Percentiles rank a stretch among this genome's conserved stretches.
phyloP scores from a whole-genome alignment of 1,284 basidiomycete species.

The Cronartium quercuum region DNA sequence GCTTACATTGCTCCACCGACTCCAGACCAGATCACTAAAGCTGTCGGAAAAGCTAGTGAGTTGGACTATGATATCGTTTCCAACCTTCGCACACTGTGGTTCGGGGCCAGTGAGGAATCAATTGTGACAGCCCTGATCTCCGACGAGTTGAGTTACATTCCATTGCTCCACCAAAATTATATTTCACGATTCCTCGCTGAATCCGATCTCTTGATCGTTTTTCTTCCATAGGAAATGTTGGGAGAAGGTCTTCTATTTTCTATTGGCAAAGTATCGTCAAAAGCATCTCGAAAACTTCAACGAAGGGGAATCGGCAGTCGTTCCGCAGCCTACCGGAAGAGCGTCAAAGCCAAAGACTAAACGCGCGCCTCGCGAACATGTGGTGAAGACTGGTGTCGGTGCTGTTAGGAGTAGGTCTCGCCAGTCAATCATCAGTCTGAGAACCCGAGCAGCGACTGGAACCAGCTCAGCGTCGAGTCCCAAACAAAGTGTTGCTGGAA shows the following conservation, averaged over 20 bases:
- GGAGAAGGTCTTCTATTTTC: conserved; percentile 87
- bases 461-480: not conserved
- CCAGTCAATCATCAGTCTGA: conserved; percentile 30
- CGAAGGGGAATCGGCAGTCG: conserved; percentile 56
- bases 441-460: not conserved
- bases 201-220: not conserved
- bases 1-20: conserved; percentile 54
- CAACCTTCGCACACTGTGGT: conserved; percentile 87
- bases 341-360: conserved; percentile 12
- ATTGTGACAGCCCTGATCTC: conserved; percentile 60
- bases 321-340: not conserved
- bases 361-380: conserved; percentile 27
- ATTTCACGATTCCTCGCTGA: not conserved
- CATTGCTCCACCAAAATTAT: not conserved
- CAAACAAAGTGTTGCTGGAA: not conserved
- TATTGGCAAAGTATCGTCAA: conserved; percentile 71
- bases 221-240: conserved; percentile 64
- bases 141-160: conserved; percentile 18
- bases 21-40: conserved; percentile 62
- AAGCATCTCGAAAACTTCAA: conserved; percentile 62
- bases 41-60: conserved; percentile 58
- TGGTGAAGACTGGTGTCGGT: conserved; percentile 16
- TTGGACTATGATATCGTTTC: conserved; percentile 85
- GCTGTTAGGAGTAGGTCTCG: conserved; percentile 34
- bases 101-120: conserved; percentile 63